Conservation (phyloP, 2,329 filamentous ascomycete species). For the Penicillium psychrosexuale region DNA sequence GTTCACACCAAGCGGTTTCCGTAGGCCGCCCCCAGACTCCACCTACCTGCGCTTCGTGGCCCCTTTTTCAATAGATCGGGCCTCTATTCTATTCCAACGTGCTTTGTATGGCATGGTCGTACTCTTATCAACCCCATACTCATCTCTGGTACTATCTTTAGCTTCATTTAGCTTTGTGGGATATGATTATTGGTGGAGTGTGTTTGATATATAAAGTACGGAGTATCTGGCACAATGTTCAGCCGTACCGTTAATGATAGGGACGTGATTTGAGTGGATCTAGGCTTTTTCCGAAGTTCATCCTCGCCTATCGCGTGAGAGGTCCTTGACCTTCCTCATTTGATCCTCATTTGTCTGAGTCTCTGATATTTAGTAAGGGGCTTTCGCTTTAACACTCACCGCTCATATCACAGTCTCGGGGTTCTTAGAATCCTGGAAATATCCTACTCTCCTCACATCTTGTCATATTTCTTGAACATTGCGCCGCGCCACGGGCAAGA, state of each 20-base stretch:
- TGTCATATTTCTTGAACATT: background rate
- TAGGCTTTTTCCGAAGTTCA: background rate
- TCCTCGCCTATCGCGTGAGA: background rate
- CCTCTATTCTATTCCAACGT: constrained; percentile 7
- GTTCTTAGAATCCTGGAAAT: background rate
- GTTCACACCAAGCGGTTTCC: background rate
- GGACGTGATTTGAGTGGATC: constrained; percentile 2
- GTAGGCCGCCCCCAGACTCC: constrained; percentile 22
- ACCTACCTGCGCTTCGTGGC: constrained; percentile 12
- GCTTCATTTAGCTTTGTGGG: constrained; percentile 3
- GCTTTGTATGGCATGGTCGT: background rate
- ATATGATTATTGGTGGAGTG: constrained; percentile 8
- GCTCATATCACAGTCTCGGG: background rate
- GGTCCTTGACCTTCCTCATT: background rate
- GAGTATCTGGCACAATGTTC: background rate
- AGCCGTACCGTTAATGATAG: background rate
- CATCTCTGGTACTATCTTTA: constrained; percentile 11
- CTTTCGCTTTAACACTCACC: background rate
- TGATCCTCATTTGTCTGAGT: background rate
- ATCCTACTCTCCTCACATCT: background rate
- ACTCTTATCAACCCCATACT: constrained; percentile 7
- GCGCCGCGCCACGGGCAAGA: background rate
- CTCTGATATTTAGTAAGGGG: background rate
- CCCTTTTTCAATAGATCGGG: constrained; percentile 14
- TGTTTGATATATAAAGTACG: background rate